phyloP scores from a whole-genome alignment of 2,329 filamentous ascomycete species.

The Lachnellula arida region DNA sequence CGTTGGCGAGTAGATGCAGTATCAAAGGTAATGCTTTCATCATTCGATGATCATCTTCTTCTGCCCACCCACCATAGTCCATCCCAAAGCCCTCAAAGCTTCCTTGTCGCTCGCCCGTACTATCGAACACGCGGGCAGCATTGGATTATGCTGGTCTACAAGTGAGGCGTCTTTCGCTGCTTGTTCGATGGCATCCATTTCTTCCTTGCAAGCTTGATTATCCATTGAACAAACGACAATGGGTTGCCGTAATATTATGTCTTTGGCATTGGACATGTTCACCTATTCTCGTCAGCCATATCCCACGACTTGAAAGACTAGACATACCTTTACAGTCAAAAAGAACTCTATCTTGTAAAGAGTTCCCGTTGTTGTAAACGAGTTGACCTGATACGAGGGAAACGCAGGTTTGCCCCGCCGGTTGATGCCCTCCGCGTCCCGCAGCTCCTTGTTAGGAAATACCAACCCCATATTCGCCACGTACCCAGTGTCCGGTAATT shows the following conservation, averaged over 20 bases:
- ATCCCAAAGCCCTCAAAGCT: conserved; percentile 54
- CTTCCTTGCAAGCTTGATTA: conserved; percentile 92
- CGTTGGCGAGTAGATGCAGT: background rate
- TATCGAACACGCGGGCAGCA: conserved; percentile 82
- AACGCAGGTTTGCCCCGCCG: conserved; percentile 81
- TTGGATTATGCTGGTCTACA: conserved; percentile 84
- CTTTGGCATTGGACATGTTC: conserved; percentile 78
- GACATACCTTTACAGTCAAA: conserved; percentile 80
- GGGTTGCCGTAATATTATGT: conserved; percentile 83
- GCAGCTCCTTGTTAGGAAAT: conserved; percentile 83
- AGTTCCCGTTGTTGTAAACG: conserved; percentile 89
- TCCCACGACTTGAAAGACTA: background rate
- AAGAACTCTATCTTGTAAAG: conserved; percentile 99
- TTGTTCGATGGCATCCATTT: conserved; percentile 97
- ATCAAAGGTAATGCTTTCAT: conserved; percentile 13
- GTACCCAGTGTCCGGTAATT: conserved; percentile 85
- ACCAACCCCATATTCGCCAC: conserved; percentile 88
- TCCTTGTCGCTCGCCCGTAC: conserved; percentile 71
- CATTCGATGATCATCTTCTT: conserved; percentile 64
- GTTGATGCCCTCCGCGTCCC: conserved; percentile 83
- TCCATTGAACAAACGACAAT: conserved; percentile 96
- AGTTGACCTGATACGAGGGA: conserved; percentile 80
- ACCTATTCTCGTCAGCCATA: conserved; percentile 52
- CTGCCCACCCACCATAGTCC: conserved; percentile 59
- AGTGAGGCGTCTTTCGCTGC: conserved; percentile 88